Conservation (phyloP, 2,329 filamentous ascomycete genomes). For the Aurifilum marmelostoma region DNA sequence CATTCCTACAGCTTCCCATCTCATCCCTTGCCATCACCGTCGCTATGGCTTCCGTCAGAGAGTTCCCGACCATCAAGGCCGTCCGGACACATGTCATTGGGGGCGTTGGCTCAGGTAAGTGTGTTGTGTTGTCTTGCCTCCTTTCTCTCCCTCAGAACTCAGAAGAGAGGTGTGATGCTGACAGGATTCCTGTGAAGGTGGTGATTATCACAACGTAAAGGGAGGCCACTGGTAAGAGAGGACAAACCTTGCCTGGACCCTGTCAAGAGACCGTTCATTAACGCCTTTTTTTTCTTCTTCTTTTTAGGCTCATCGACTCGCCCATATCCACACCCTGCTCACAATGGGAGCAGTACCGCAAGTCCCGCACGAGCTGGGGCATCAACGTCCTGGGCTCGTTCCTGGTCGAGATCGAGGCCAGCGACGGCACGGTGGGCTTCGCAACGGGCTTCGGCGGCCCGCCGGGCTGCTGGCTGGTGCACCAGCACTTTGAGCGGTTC, state of each 20-base stretch:
- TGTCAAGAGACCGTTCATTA: not conserved
- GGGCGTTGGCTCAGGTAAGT: slow-evolving; percentile 59
- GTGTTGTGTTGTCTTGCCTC: not conserved
- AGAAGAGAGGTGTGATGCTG: not conserved
- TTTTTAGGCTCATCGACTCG: slow-evolving; percentile 80
- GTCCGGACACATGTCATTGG: slow-evolving; percentile 73
- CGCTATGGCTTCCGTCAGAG: slow-evolving; percentile 52
- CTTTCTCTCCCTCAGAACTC: not conserved
- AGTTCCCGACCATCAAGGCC: slow-evolving; percentile 76
- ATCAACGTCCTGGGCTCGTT: slow-evolving; percentile 96
- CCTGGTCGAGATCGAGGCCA: slow-evolving; percentile 85
- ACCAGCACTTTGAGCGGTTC: slow-evolving; percentile 93
- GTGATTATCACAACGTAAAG: slow-evolving; percentile 92
- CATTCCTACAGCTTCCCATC: not conserved
- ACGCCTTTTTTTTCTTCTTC: not conserved
- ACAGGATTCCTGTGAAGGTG: slow-evolving; percentile 50
- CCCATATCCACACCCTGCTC: slow-evolving; percentile 94
- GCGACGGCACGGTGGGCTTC: slow-evolving; percentile 90
- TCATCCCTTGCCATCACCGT: slow-evolving; percentile 15
- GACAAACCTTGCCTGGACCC: slow-evolving; percentile 27
- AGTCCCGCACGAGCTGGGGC: slow-evolving; percentile 88
- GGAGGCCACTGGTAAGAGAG: slow-evolving; percentile 64
- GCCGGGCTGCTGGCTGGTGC: slow-evolving; percentile 90
- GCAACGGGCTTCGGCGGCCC: slow-evolving; percentile 93
- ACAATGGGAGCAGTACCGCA: slow-evolving; percentile 83